These are phyloP conservation scores for Marasmius tenuissimus DNA, from an alignment of 1,284 basidiomycete species.

Conservation along the genomic window DNA sequence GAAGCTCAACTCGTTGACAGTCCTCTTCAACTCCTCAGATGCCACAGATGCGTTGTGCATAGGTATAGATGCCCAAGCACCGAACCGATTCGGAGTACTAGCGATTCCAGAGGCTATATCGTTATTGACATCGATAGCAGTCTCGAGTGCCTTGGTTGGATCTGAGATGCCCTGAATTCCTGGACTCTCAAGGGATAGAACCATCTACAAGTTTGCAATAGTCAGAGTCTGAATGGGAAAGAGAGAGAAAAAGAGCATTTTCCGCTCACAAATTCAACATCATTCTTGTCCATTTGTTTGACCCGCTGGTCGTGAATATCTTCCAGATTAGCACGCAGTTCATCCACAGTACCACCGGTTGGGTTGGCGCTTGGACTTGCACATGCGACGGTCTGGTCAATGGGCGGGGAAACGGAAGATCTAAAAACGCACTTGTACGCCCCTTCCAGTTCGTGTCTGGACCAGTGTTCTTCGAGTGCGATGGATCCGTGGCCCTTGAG, in stretches of 20 bases:
- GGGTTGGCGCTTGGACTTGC: not conserved
- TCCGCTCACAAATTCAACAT: slow-evolving; percentile 7
- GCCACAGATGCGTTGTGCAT: slow-evolving; percentile 46
- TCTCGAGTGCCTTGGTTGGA: slow-evolving; percentile 19
- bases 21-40: slow-evolving; percentile 38
- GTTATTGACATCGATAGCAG: slow-evolving; percentile 25
- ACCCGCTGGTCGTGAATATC: slow-evolving; percentile 14
- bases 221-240: not conserved
- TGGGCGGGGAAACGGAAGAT: not conserved
- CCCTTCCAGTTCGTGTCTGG: not conserved
- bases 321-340: slow-evolving; percentile 5
- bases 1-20: slow-evolving; percentile 41
- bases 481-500: not conserved
- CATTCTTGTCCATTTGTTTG: slow-evolving; percentile 10
- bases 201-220: slow-evolving; percentile 27
- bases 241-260: not conserved
- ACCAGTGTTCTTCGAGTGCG: not conserved
- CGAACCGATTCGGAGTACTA: slow-evolving; percentile 13
- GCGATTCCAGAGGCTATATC: slow-evolving; percentile 8
- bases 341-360: not conserved
- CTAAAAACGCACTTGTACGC: not conserved
- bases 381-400: not conserved
- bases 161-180: slow-evolving; percentile 21
- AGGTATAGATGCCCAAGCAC: slow-evolving; percentile 40
- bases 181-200: slow-evolving; percentile 38